A percentile compares a stretch with the other conserved stretches of the same genome.
These are phyloP conservation scores for Licmophora abbreviata DNA, from an alignment of 108 stramenopile species.

Conservation along the genomic window DNA sequence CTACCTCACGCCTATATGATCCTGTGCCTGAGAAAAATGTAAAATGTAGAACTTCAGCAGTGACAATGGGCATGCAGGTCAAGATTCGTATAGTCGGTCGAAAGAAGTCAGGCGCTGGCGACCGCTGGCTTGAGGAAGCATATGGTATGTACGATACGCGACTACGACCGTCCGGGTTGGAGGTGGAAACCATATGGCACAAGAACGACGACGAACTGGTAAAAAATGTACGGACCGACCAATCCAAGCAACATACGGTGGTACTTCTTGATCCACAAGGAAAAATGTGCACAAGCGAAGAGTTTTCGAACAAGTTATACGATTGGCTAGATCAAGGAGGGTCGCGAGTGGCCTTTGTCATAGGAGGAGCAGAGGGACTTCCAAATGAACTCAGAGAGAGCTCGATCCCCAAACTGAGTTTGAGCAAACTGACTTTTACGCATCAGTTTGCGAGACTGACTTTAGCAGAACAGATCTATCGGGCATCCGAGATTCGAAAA, in stretches of 20 bases:
- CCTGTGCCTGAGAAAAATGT: neutral
- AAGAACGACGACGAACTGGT: slow-evolving; percentile 83
- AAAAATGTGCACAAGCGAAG: slow-evolving; percentile 58
- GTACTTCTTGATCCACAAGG: slow-evolving; percentile 70
- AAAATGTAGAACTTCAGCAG: neutral
- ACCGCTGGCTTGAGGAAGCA: slow-evolving; percentile 68
- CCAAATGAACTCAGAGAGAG: slow-evolving; percentile 55
- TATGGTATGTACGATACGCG: slow-evolving; percentile 68
- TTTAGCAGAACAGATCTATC: slow-evolving; percentile 88
- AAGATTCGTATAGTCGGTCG: slow-evolving; percentile 80
- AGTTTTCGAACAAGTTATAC: slow-evolving; percentile 66
- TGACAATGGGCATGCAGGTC: slow-evolving; percentile 55
- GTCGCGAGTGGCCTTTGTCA: slow-evolving; percentile 78
- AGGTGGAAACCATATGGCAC: slow-evolving; percentile 67
- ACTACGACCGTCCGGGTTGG: slow-evolving; percentile 34
- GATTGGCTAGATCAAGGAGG: slow-evolving; percentile 83
- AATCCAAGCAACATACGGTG: slow-evolving; percentile 51
- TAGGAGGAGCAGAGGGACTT: slow-evolving; percentile 89
- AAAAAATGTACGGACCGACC: slow-evolving; percentile 44
- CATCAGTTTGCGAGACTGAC: slow-evolving; percentile 86
- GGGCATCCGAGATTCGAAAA: slow-evolving; percentile 83
- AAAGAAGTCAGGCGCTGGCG: slow-evolving; percentile 48
- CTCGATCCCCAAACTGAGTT: slow-evolving; percentile 27
- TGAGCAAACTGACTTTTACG: slow-evolving; percentile 81
- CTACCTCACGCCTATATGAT: neutral